Evolutionary conservation across 306 rosid species (phyloP).

Genomic region (Dryas alaskensis): DNA sequence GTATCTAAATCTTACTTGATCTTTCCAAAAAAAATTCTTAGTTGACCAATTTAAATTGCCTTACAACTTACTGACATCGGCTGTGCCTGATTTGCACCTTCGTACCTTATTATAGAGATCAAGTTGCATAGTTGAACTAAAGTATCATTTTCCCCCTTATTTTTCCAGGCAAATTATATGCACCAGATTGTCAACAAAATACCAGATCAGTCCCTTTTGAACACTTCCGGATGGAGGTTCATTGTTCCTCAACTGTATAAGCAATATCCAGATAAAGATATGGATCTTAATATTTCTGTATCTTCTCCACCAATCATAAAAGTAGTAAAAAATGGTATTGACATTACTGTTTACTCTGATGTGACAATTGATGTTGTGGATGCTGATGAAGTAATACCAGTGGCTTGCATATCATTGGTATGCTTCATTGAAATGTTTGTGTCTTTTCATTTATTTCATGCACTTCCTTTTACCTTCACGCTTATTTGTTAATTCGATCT

Average conservation of each 20-base stretch:
- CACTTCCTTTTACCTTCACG: background rate
- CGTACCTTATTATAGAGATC: background rate
- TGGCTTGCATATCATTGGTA: conserved; percentile 79
- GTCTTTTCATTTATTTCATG: background rate
- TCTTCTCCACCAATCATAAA: conserved; percentile 63
- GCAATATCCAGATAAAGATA: conserved; percentile 68
- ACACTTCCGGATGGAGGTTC: conserved; percentile 74
- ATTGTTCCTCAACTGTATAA: conserved; percentile 74
- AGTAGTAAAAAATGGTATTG: conserved; percentile 44
- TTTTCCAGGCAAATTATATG: conserved; percentile 46
- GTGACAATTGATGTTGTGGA: conserved; percentile 55
- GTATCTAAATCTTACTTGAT: background rate
- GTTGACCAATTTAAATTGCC: background rate
- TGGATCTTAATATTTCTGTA: conserved; percentile 52
- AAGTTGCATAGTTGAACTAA: conserved; percentile 5
- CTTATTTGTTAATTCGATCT: background rate
- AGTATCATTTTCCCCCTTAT: background rate
- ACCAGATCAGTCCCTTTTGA: conserved; percentile 56
- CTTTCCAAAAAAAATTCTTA: background rate
- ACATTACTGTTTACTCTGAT: conserved; percentile 40
- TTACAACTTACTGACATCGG: background rate
- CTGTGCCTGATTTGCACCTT: background rate
- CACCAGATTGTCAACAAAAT: conserved; percentile 54
- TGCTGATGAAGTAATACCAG: conserved; percentile 55
- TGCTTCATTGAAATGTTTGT: conserved; percentile 24